phyloP scores from a whole-genome alignment of 768 basidiomycete species.

The Mycena metata region DNA sequence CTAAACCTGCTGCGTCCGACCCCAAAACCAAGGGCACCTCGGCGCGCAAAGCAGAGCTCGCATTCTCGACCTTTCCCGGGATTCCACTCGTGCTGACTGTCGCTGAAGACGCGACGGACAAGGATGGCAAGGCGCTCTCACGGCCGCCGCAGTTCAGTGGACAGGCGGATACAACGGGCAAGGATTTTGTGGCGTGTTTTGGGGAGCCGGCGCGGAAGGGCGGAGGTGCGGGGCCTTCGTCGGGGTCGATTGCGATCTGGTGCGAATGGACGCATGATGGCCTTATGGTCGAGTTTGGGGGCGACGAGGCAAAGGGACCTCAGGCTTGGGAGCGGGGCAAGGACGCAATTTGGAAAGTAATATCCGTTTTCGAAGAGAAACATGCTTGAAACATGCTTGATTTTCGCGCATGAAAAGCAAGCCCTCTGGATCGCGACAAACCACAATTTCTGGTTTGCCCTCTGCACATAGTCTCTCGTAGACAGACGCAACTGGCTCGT shows the following conservation, averaged over 20 bases:
- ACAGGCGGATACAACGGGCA: slow-evolving; percentile 70
- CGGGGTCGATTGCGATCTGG: slow-evolving; percentile 92
- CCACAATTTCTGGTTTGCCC: no score
- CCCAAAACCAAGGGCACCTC: slow-evolving; percentile 50
- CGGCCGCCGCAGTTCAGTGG: slow-evolving; percentile 61
- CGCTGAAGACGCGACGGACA: slow-evolving; percentile 47
- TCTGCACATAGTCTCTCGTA: no score
- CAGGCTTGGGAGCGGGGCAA: slow-evolving; percentile 92
- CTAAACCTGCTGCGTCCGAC: slow-evolving; percentile 45
- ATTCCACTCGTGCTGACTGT: slow-evolving; percentile 67
- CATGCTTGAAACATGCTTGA: no score
- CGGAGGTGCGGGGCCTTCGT: slow-evolving; percentile 87
- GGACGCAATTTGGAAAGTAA: slow-evolving; percentile 82
- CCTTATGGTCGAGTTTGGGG: slow-evolving; percentile 89
- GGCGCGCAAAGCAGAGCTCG: slow-evolving; percentile 60
- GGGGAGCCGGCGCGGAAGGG: slow-evolving; percentile 95
- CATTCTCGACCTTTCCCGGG: slow-evolving; percentile 70
- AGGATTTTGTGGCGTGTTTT: slow-evolving; percentile 78
- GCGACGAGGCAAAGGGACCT: slow-evolving; percentile 80
- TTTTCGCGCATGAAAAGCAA: no score
- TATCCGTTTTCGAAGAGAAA: slow-evolving; percentile 41
- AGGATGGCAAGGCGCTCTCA: slow-evolving; percentile 51
- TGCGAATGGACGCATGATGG: slow-evolving; percentile 91
- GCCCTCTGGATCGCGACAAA: no score
- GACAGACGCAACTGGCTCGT: no score